These are phyloP conservation scores for Logfia minima DNA, from an alignment of 129 eudicot genomes.

Conservation along the genomic window DNA sequence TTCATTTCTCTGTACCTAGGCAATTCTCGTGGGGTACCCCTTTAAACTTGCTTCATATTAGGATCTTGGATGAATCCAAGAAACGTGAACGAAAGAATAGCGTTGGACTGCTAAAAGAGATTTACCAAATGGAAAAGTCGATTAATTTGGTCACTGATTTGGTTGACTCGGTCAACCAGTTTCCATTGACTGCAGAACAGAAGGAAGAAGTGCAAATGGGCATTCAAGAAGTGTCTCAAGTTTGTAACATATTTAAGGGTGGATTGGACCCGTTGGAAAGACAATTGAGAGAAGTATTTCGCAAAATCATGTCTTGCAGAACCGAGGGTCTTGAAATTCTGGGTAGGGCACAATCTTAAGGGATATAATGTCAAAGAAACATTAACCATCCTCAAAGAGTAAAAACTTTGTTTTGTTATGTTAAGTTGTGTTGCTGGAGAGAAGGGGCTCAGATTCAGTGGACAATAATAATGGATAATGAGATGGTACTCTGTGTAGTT, in stretches of 20 bases:
- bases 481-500: constrained; percentile 27
- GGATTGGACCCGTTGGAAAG: constrained; percentile 74
- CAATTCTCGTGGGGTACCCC: constrained; percentile 73
- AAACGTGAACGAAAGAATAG: constrained; percentile 57
- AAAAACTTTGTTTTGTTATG: constrained; percentile 21
- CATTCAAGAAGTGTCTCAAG: constrained; percentile 41
- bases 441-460: constrained; percentile 18
- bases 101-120: constrained; percentile 67
- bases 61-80: constrained; percentile 72
- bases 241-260: constrained; percentile 50
- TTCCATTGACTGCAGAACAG: constrained; percentile 62
- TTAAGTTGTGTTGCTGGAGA: constrained; percentile 21
- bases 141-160: constrained; percentile 56
- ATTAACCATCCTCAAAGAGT: not conserved
- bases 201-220: constrained; percentile 52
- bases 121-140: constrained; percentile 58
- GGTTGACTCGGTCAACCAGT: constrained; percentile 60
- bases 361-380: constrained; percentile 20
- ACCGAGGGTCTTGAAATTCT: constrained; percentile 64
- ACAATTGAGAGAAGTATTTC: constrained; percentile 62
- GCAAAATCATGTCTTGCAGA: constrained; percentile 69
- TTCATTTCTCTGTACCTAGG: constrained; percentile 61
- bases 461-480: constrained; percentile 21
- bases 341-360: constrained; percentile 40
- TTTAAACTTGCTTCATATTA: constrained; percentile 47